These are phyloP conservation scores for Lathyrus oleraceus DNA, from an alignment of 306 rosid genomes.

Conservation along the genomic window DNA sequence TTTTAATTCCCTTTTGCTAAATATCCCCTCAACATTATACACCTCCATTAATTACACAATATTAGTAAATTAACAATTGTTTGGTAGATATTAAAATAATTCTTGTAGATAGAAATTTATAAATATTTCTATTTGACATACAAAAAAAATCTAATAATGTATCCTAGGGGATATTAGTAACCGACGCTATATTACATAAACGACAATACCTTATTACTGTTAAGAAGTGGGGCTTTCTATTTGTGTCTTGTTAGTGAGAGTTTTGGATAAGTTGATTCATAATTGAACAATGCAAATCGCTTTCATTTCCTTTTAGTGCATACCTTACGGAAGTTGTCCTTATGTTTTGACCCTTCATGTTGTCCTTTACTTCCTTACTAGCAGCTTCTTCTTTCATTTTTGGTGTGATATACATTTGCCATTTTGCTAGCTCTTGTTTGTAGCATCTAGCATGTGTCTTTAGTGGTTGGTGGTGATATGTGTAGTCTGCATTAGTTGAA, in stretches of 20 bases:
- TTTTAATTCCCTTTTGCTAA: too few relatives aligned
- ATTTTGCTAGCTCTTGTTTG: neutral
- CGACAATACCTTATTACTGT: too few relatives aligned
- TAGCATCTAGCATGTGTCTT: neutral
- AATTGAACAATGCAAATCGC: neutral
- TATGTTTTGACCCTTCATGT: neutral
- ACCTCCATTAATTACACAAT: too few relatives aligned
- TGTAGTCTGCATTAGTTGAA: neutral
- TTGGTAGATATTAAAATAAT: too few relatives aligned
- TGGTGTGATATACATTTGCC: neutral
- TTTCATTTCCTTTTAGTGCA: neutral
- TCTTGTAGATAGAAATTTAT: too few relatives aligned
- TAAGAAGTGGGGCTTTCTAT: neutral
- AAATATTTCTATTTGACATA: too few relatives aligned
- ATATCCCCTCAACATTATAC: too few relatives aligned
- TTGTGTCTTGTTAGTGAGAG: neutral
- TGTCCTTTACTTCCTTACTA: neutral
- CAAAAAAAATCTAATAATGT: too few relatives aligned
- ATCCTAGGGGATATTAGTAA: too few relatives aligned
- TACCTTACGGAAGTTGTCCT: neutral
- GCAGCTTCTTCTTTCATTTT: neutral
- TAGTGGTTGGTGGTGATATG: neutral
- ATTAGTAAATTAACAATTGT: too few relatives aligned
- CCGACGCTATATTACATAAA: too few relatives aligned
- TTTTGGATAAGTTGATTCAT: neutral